phyloP scores from a whole-genome alignment of 768 basidiomycete species.

The Lentinula aciculospora region DNA sequence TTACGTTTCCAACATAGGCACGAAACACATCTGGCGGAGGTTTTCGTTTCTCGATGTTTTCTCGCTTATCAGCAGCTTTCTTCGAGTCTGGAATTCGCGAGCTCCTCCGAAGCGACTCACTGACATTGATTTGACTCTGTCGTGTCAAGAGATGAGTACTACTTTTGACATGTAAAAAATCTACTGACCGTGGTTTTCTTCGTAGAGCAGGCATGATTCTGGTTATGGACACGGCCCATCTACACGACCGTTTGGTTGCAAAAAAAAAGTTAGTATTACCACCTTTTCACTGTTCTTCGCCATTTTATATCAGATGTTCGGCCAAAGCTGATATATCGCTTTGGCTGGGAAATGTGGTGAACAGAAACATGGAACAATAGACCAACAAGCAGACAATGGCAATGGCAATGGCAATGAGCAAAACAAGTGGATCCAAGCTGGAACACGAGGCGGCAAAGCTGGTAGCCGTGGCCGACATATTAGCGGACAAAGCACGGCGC shows the following conservation, averaged over 20 bases:
- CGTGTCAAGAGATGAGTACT: neutral
- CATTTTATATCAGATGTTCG: neutral
- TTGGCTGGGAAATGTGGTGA: neutral
- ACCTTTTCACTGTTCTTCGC: neutral
- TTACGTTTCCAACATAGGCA: constrained; percentile 51
- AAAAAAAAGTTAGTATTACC: neutral
- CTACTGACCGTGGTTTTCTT: neutral
- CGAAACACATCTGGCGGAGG: neutral
- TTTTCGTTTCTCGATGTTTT: neutral
- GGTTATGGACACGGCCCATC: neutral
- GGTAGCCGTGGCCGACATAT: neutral
- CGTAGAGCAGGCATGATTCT: neutral
- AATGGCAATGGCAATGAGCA: neutral
- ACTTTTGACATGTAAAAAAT: neutral
- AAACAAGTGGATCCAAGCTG: neutral
- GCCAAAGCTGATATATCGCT: constrained; percentile 1
- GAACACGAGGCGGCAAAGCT: neutral
- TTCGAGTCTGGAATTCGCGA: neutral
- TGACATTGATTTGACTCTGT: neutral
- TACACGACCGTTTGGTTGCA: neutral
- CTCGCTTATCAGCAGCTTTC: constrained; percentile 4
- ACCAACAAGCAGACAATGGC: neutral
- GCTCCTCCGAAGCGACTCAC: neutral
- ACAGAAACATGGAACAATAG: neutral
- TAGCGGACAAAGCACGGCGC: too few species aligned